These are phyloP conservation scores for Pestalotiopsis sp. DNA, from an alignment of 2,329 filamentous ascomycete species.

Conservation along the genomic window DNA sequence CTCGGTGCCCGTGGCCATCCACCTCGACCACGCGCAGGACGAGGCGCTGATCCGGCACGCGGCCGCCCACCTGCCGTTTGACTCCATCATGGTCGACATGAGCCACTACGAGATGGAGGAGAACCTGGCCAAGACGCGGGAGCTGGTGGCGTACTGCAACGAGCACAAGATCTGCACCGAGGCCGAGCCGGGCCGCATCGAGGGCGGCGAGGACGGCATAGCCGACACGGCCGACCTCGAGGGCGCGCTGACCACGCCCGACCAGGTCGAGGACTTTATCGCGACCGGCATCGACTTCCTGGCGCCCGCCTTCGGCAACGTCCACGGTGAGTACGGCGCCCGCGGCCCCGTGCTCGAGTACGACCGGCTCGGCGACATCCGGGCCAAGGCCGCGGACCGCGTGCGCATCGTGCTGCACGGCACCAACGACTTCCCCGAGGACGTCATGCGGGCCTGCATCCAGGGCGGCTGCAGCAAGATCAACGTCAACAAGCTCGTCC, in stretches of 20 bases:
- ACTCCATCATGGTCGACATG: conserved; percentile 80
- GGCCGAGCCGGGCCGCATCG: conserved; percentile 71
- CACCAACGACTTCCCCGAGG: conserved; percentile 54
- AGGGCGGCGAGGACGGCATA: conserved; percentile 67
- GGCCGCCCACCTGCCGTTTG: conserved; percentile 59
- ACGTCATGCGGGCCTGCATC: conserved; percentile 55
- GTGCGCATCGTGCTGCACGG: conserved; percentile 56
- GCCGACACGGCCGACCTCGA: conserved; percentile 50
- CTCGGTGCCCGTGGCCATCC: conserved; percentile 60
- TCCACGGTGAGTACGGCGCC: conserved; percentile 73
- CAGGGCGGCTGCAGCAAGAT: conserved; percentile 53
- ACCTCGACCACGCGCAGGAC: conserved; percentile 69
- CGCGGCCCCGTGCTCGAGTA: conserved; percentile 65
- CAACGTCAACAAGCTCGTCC: conserved; percentile 58
- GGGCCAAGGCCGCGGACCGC: conserved; percentile 34
- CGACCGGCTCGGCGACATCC: conserved; percentile 44
- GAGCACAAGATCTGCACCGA: conserved; percentile 68
- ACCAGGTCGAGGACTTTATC: conserved; percentile 71
- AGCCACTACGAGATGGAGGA: conserved; percentile 71
- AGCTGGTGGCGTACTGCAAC: conserved; percentile 65
- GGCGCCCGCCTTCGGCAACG: conserved; percentile 75
- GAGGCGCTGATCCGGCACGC: conserved; percentile 59
- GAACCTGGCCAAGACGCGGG: conserved; percentile 65
- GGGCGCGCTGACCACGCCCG: conserved; percentile 63
- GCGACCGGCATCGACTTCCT: conserved; percentile 73